phyloP scores from a whole-genome alignment of 1,139 yeast species.

The Pichia sp. region DNA sequence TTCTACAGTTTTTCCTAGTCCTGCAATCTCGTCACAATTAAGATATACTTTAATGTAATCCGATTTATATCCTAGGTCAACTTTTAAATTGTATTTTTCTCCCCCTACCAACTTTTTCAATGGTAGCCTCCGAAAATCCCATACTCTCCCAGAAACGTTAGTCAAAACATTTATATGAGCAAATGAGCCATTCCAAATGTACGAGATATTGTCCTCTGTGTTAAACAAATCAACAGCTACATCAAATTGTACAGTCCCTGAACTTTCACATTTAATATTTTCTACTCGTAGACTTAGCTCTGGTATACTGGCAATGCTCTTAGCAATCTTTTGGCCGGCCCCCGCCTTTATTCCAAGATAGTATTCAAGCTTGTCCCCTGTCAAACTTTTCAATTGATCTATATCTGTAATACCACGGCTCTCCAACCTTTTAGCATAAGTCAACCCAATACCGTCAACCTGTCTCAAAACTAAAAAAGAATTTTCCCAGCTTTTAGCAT shows the following conservation, averaged over 20 bases:
- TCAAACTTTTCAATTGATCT: slow-evolving; percentile 30
- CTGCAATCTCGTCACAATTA: slow-evolving; percentile 40
- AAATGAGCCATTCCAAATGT: slow-evolving; percentile 34
- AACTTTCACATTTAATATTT: slow-evolving; percentile 7
- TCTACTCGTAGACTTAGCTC: slow-evolving; percentile 10
- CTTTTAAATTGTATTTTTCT: slow-evolving; percentile 30
- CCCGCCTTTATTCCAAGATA: slow-evolving; percentile 40
- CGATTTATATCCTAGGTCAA: slow-evolving; percentile 20
- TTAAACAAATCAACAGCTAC: slow-evolving; percentile 12
- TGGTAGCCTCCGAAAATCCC: slow-evolving; percentile 40
- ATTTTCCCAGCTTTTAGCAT: slow-evolving; percentile 47
- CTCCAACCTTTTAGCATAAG: slow-evolving; percentile 36
- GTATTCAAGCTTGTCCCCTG: slow-evolving; percentile 37
- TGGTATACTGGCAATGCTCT: slow-evolving; percentile 18
- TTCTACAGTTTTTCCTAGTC: slow-evolving; percentile 23
- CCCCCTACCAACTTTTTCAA: slow-evolving; percentile 30
- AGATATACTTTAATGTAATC: slow-evolving; percentile 31
- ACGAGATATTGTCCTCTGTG: slow-evolving; percentile 21
- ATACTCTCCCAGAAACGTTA: slow-evolving; percentile 32
- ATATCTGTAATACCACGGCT: slow-evolving; percentile 32
- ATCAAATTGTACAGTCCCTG: slow-evolving; percentile 3
- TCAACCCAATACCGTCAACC: slow-evolving; percentile 41
- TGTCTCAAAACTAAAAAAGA: slow-evolving; percentile 41
- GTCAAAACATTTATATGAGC: slow-evolving; percentile 31
- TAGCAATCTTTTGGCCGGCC: slow-evolving; percentile 28